phyloP scores from a whole-genome alignment of 2,329 filamentous ascomycete genomes.

The Curvularia eragrostidis region DNA sequence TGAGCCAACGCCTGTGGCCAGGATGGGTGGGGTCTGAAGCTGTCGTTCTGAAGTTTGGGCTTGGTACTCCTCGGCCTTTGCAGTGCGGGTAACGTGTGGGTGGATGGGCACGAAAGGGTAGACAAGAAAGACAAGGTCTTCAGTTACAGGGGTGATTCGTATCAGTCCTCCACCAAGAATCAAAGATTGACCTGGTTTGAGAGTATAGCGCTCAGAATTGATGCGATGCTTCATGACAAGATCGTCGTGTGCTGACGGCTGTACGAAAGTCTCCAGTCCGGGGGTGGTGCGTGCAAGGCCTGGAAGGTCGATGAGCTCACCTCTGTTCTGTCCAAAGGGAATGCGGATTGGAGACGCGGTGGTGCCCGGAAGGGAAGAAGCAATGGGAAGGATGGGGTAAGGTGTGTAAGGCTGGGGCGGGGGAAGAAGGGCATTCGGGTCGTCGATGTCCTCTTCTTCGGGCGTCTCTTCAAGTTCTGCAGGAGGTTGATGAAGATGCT shows the following conservation, averaged over 20 bases:
- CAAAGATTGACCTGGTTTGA: slow-evolving; percentile 80
- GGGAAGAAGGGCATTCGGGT: slow-evolving; percentile 67
- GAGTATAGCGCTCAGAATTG: slow-evolving; percentile 72
- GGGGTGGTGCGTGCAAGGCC: slow-evolving; percentile 73
- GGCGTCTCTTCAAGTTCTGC: slow-evolving; percentile 26
- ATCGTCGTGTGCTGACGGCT: slow-evolving; percentile 67
- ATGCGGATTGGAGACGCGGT: slow-evolving; percentile 94
- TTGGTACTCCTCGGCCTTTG: slow-evolving; percentile 80
- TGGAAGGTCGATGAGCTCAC: slow-evolving; percentile 92
- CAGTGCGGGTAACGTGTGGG: slow-evolving; percentile 77
- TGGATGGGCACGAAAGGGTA: slow-evolving; percentile 85
- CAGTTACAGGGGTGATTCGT: slow-evolving; percentile 77
- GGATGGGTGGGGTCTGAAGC: slow-evolving; percentile 70
- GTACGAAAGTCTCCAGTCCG: slow-evolving; percentile 72
- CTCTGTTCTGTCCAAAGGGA: slow-evolving; percentile 83
- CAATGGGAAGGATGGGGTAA: slow-evolving; percentile 84
- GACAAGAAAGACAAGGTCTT: slow-evolving; percentile 72
- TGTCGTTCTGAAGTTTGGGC: slow-evolving; percentile 59
- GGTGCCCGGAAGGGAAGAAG: slow-evolving; percentile 87
- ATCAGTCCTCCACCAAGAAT: slow-evolving; percentile 82
- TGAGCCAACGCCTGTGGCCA: slow-evolving; percentile 46
- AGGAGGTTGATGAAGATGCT: slow-evolving; percentile 32
- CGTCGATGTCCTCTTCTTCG: slow-evolving; percentile 38
- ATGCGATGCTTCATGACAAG: slow-evolving; percentile 82
- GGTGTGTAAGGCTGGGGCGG: slow-evolving; percentile 74